These are phyloP conservation scores for Microcyclospora tardicrescens DNA, from an alignment of 2,329 filamentous ascomycete genomes.

Conservation along the genomic window DNA sequence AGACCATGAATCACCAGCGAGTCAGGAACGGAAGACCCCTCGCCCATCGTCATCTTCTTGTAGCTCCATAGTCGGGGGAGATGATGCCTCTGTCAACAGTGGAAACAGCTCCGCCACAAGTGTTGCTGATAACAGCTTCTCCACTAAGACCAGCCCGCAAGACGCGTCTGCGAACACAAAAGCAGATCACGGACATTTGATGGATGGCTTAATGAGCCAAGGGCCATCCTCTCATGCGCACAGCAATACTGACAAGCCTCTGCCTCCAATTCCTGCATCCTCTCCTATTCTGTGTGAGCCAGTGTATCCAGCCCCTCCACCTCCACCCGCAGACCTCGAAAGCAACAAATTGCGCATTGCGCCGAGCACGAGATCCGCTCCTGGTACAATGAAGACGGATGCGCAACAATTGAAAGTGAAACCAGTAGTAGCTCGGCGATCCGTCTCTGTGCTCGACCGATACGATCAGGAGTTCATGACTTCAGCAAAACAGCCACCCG, in stretches of 20 bases:
- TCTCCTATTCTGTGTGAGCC: neutral
- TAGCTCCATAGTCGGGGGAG: conserved; percentile 17
- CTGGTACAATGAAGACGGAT: too few relatives aligned
- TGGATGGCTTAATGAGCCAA: too few relatives aligned
- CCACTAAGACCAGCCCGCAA: too few relatives aligned
- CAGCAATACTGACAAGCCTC: conserved; percentile 5
- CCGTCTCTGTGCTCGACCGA: conserved; percentile 12
- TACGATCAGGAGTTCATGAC: conserved; percentile 13
- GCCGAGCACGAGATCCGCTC: too few relatives aligned
- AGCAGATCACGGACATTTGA: too few relatives aligned
- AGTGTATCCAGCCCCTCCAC: neutral
- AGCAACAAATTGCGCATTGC: too few relatives aligned
- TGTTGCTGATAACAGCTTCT: conserved; percentile 3
- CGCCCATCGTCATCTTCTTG: conserved; percentile 19
- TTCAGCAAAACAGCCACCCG: conserved; percentile 4
- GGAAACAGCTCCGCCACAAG: conserved; percentile 20
- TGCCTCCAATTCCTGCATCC: conserved; percentile 6
- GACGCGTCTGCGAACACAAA: too few relatives aligned
- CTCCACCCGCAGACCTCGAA: neutral
- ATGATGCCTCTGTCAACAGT: conserved; percentile 28
- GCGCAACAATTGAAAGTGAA: too few relatives aligned
- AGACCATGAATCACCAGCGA: neutral
- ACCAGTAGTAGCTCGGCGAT: conserved; percentile 1
- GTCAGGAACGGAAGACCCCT: neutral
- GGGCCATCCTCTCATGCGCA: neutral